Conservation (phyloP, 495 filamentous ascomycete species). For the Lophiostoma macrostomum region DNA sequence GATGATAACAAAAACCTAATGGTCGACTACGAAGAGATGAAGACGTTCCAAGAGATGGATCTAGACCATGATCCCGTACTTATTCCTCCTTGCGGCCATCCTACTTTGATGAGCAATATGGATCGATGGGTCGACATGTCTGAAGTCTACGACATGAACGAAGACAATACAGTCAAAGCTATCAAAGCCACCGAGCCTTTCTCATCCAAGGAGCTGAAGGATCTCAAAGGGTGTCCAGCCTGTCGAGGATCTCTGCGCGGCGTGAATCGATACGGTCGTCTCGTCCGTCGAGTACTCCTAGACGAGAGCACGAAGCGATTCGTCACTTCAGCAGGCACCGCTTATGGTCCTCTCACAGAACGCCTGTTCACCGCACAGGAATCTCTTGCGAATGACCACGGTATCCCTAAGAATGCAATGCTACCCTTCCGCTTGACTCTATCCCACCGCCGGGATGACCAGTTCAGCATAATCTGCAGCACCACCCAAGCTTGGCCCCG, state of each 20-base stretch:
- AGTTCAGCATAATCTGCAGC: not conserved
- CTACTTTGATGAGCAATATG: constrained; percentile 59
- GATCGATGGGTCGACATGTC: constrained; percentile 64
- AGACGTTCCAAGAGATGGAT: constrained; percentile 55
- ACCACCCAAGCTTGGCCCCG: constrained; percentile 55
- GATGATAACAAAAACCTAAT: constrained; percentile 44
- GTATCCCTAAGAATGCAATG: not conserved
- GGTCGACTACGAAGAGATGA: constrained; percentile 54
- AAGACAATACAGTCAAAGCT: constrained; percentile 44
- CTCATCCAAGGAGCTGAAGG: constrained; percentile 44
- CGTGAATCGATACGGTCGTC: constrained; percentile 63
- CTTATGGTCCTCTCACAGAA: constrained; percentile 47
- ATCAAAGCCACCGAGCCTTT: constrained; percentile 50
- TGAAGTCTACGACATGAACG: constrained; percentile 55
- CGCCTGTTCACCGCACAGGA: not conserved
- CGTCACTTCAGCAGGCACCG: constrained; percentile 49
- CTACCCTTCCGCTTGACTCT: not conserved
- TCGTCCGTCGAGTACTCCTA: constrained; percentile 60
- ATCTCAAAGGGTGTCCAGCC: constrained; percentile 48
- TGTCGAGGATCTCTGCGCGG: constrained; percentile 63
- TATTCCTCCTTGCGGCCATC: constrained; percentile 64
- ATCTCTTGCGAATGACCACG: not conserved
- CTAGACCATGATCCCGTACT: constrained; percentile 57
- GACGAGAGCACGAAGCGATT: constrained; percentile 70
- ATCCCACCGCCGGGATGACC: not conserved